Conservation (phyloP, 352 stramenopile species). For the Pythium inflatum region DNA sequence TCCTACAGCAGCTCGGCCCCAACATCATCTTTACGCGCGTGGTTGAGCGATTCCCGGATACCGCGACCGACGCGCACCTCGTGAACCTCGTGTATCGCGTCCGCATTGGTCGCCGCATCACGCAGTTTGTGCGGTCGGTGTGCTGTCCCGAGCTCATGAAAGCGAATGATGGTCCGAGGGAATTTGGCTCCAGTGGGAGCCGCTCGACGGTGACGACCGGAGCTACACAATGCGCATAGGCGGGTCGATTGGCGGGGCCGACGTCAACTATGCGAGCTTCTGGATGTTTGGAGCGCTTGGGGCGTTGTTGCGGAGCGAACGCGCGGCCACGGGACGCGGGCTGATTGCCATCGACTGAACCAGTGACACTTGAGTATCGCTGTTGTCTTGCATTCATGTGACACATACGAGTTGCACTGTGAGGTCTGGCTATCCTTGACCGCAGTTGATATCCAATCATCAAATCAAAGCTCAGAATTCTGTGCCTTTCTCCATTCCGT, state of each 20-base stretch:
- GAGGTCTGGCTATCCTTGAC: too few species aligned
- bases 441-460: too few species aligned
- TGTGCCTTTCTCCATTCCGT: too few species aligned
- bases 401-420: too few species aligned
- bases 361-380: too few species aligned
- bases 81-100: neutral
- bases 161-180: neutral
- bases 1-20: neutral
- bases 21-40: neutral
- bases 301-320: neutral
- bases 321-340: neutral
- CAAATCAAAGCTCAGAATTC: too few species aligned
- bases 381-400: too few species aligned
- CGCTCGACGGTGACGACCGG: neutral
- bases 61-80: neutral
- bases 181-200: neutral
- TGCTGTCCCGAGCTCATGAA: neutral
- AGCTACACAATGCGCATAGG: neutral
- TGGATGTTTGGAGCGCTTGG: neutral
- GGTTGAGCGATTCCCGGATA: neutral
- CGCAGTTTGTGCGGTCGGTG: neutral
- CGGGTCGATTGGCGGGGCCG: neutral
- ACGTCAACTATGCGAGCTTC: neutral
- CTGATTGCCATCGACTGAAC: neutral
- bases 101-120: neutral